Evolutionary conservation across 495 filamentous ascomycete species (phyloP).

Genomic region (Tuber melanosporum): DNA sequence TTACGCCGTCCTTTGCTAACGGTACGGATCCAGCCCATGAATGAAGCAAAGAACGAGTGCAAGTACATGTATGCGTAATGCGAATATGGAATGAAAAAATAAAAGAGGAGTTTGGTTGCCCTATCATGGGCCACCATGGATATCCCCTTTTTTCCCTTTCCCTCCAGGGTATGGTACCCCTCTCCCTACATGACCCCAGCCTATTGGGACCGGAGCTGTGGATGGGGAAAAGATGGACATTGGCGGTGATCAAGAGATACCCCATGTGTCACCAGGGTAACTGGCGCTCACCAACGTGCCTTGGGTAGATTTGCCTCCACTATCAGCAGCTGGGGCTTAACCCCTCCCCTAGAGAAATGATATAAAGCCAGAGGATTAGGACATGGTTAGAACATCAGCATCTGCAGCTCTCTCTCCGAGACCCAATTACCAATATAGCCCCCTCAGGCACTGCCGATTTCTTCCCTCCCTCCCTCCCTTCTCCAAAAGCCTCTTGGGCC

Average conservation of each 20-base stretch:
- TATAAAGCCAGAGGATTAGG: neutral
- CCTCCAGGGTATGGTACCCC: neutral
- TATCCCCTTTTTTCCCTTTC: neutral
- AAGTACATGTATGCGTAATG: neutral
- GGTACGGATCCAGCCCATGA: neutral
- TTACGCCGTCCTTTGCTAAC: neutral
- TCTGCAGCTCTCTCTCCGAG: neutral
- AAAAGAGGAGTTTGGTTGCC: neutral
- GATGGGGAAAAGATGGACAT: neutral
- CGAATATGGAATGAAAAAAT: neutral
- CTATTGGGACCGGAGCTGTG: neutral
- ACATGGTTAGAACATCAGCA: neutral
- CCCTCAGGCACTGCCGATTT: neutral
- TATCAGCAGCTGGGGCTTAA: neutral
- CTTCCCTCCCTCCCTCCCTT: neutral
- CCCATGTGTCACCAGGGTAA: neutral
- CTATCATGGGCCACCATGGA: neutral
- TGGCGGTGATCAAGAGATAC: neutral
- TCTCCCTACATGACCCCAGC: neutral
- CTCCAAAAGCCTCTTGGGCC: neutral
- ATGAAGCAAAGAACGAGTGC: neutral
- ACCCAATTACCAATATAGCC: neutral
- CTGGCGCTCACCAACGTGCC: neutral
- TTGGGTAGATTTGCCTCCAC: neutral
- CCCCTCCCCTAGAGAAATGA: neutral